Conservation (phyloP, 2,329 filamentous ascomycete species). For the Chrysoporthe puriensis region DNA sequence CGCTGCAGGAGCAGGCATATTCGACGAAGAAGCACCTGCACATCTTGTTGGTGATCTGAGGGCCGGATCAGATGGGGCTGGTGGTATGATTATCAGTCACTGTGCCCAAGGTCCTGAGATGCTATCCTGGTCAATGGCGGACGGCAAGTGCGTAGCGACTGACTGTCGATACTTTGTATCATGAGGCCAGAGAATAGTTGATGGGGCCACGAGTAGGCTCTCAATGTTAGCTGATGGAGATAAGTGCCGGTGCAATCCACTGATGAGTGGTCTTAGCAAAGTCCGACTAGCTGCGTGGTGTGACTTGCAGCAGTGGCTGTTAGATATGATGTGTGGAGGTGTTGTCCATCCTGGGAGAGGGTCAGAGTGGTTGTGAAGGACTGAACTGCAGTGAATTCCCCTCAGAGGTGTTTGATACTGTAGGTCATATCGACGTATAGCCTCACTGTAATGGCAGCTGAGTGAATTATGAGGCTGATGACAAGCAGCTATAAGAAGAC, state of each 20-base stretch:
- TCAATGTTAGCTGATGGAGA: background rate
- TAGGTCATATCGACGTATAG: no score
- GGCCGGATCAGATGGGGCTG: background rate
- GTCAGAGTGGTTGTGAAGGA: no score
- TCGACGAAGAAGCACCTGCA: slow-evolving; percentile 22
- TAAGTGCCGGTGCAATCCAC: background rate
- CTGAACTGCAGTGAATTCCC: no score
- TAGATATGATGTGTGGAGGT: background rate
- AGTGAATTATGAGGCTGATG: no score
- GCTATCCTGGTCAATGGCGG: background rate
- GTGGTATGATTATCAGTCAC: background rate
- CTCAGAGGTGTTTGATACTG: no score
- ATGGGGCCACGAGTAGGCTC: background rate
- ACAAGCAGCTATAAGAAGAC: no score
- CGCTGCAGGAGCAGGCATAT: slow-evolving; percentile 11
- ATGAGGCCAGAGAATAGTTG: no score
- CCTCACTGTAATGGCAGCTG: no score
- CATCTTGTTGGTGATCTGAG: slow-evolving; percentile 12
- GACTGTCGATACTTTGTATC: background rate
- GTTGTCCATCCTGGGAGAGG: background rate
- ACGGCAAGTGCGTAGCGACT: background rate
- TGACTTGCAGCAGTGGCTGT: background rate
- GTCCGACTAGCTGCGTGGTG: background rate
- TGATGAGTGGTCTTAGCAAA: background rate
- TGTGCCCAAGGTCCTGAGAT: background rate